Evolutionary conservation across 2,329 filamentous ascomycete genomes (phyloP).

Genomic region (Fusarium succisae): DNA sequence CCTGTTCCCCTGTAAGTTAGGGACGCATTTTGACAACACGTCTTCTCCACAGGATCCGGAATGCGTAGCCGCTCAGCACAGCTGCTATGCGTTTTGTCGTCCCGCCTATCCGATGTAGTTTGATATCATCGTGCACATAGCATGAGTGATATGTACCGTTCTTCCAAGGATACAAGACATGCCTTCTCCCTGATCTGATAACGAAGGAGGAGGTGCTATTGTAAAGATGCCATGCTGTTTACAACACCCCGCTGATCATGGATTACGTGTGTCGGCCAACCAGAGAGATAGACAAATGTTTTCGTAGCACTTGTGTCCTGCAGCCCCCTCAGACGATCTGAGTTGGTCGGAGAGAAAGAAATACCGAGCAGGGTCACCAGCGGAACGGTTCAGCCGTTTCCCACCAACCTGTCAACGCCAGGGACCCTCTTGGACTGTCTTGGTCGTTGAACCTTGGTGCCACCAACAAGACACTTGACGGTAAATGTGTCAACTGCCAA

Average conservation of each 20-base stretch:
- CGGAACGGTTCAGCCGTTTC: constrained; percentile 30
- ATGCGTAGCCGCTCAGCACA: constrained; percentile 7
- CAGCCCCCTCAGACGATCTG: background rate
- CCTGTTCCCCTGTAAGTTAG: background rate
- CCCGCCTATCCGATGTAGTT: constrained; percentile 3
- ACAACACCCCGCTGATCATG: constrained; percentile 7
- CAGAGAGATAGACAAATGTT: background rate
- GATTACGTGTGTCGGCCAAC: constrained; percentile 21
- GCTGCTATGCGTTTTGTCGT: background rate
- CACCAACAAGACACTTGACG: constrained; percentile 11
- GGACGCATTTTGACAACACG: background rate
- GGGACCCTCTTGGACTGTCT: constrained; percentile 12
- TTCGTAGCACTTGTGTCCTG: background rate
- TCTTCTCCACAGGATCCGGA: background rate
- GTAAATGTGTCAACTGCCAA: constrained; percentile 15
- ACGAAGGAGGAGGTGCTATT: background rate
- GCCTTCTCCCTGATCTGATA: background rate
- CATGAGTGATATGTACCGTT: constrained; percentile 13
- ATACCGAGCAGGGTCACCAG: constrained; percentile 22
- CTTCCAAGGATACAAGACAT: background rate
- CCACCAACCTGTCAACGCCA: constrained; percentile 4
- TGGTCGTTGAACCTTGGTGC: constrained; percentile 8
- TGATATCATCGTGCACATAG: constrained; percentile 6
- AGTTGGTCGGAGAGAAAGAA: constrained; percentile 6
- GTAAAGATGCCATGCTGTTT: background rate